These are phyloP conservation scores for Ostreobium quekettii DNA, from an alignment of 139 green algal genomes.

Conservation along the genomic window DNA sequence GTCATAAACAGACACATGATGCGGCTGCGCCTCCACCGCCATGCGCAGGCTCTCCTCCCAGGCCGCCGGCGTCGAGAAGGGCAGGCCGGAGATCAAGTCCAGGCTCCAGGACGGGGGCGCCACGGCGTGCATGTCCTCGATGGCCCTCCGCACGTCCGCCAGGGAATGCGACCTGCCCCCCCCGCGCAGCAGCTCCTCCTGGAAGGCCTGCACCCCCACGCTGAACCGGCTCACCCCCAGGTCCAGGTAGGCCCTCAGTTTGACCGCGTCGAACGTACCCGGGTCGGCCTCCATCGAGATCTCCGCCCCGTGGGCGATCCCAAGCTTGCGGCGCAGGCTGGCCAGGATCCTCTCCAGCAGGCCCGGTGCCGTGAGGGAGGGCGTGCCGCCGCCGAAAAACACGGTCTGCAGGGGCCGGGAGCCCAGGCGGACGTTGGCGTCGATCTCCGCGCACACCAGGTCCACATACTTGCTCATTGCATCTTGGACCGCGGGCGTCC, in stretches of 20 bases:
- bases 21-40: conserved; percentile 50
- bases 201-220: conserved; percentile 81
- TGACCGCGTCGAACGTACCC: conserved; percentile 77
- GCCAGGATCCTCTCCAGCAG: conserved; percentile 60
- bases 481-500: conserved; percentile 25
- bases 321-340: conserved; percentile 43
- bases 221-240: conserved; percentile 82
- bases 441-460: conserved; percentile 58
- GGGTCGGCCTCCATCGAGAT: conserved; percentile 90
- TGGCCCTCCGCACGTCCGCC: conserved; percentile 52
- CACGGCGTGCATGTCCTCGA: conserved; percentile 50
- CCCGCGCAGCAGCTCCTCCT: conserved; percentile 47
- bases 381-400: conserved; percentile 89
- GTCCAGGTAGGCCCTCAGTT: conserved; percentile 58
- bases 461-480: conserved; percentile 52
- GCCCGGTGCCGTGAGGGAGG: conserved; percentile 70
- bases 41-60: conserved; percentile 60
- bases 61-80: conserved; percentile 40
- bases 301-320: conserved; percentile 63
- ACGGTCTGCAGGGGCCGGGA: conserved; percentile 54
- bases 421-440: conserved; percentile 22
- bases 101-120: conserved; percentile 73
- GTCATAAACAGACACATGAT: conserved; percentile 92
- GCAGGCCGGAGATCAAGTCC: conserved; percentile 86
- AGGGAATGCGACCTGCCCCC: conserved; percentile 65